Evolutionary conservation across 1,139 yeast species (phyloP).

Genomic region (Diutina pseudorugosa): DNA sequence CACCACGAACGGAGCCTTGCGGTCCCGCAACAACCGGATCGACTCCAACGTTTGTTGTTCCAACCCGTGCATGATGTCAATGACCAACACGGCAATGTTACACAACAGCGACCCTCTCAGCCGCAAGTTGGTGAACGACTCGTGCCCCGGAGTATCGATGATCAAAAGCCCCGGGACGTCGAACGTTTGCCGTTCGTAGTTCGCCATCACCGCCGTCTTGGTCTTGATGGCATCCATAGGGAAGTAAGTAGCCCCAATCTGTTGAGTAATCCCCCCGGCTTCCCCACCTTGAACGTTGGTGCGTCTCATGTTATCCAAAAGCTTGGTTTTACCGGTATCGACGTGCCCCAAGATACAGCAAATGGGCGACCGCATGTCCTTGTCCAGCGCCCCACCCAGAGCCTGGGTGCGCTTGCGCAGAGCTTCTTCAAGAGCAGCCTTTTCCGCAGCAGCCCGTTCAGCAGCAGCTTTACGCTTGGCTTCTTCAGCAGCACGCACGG

Average conservation of each 20-base stretch:
- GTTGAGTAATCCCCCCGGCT: conserved; percentile 99
- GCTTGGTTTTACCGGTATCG: conserved; percentile 97
- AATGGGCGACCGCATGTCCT: conserved; percentile 88
- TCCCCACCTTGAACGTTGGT: conserved; percentile 99
- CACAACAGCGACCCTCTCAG: conserved; percentile 98
- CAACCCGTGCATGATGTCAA: conserved; percentile 97
- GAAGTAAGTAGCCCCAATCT: conserved; percentile 99
- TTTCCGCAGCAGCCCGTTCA: conserved; percentile 1
- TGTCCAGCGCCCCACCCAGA: conserved; percentile 12
- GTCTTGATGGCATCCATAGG: conserved; percentile 88
- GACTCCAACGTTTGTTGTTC: conserved; percentile 97
- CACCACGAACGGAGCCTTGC: conserved; percentile 96
- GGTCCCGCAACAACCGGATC: conserved; percentile 78
- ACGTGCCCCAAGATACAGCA: conserved; percentile 99
- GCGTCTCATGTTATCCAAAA: conserved; percentile 93
- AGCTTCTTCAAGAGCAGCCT: background rate
- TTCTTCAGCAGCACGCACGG: background rate
- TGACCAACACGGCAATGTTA: conserved; percentile 96
- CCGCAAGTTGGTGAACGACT: conserved; percentile 93
- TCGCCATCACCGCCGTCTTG: conserved; percentile 85
- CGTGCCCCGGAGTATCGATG: conserved; percentile 99
- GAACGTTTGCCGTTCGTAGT: conserved; percentile 71
- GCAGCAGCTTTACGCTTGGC: conserved; percentile 2
- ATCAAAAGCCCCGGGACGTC: conserved; percentile 95
- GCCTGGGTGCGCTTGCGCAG: background rate